Percentiles rank a stretch among this genome's conserved stretches.
These are phyloP conservation scores for Leccinum truebloodii DNA, from an alignment of 768 basidiomycete species.

Conservation along the genomic window DNA sequence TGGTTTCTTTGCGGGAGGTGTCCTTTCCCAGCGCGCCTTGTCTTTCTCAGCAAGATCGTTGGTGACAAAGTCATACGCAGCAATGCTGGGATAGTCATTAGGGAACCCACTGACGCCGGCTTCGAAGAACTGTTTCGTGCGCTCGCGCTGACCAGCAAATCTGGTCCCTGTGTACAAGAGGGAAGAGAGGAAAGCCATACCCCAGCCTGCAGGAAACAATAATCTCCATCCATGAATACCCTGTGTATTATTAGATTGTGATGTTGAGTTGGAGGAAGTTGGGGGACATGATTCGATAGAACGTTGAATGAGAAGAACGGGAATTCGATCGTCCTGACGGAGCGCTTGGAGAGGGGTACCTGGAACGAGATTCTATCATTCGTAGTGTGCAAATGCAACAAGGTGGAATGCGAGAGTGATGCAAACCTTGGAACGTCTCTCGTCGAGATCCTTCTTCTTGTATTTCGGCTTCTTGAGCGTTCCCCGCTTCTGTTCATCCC, in stretches of 20 bases:
- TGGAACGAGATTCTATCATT: slow-evolving; percentile 66
- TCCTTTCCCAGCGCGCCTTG: slow-evolving; percentile 66
- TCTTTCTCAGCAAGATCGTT: slow-evolving; percentile 53
- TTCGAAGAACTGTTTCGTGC: slow-evolving; percentile 80
- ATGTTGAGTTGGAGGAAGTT: slow-evolving; percentile 14
- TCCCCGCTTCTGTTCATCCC: slow-evolving; percentile 61
- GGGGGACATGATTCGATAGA: slow-evolving; percentile 50
- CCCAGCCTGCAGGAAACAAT: slow-evolving; percentile 81
- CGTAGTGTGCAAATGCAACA: slow-evolving; percentile 1
- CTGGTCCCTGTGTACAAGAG: slow-evolving; percentile 82
- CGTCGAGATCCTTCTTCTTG: slow-evolving; percentile 84
- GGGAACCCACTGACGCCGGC: slow-evolving; percentile 77
- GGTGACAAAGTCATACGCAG: slow-evolving; percentile 54
- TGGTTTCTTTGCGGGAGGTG: slow-evolving; percentile 84
- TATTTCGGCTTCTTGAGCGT: slow-evolving; percentile 61
- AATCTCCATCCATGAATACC: slow-evolving; percentile 86
- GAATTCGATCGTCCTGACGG: slow-evolving; percentile 80
- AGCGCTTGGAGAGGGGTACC: slow-evolving; percentile 68
- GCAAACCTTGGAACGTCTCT: slow-evolving; percentile 69
- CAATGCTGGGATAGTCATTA: slow-evolving; percentile 68
- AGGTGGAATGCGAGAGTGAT: background rate
- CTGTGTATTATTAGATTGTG: slow-evolving; percentile 32
- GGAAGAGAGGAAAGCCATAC: slow-evolving; percentile 85
- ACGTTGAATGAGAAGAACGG: slow-evolving; percentile 80
- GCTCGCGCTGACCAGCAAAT: slow-evolving; percentile 83